A percentile compares a stretch with the other conserved stretches of the same genome.
Evolutionary conservation across 2,329 filamentous ascomycete genomes (phyloP).

Genomic region (Penicillium sp.): DNA sequence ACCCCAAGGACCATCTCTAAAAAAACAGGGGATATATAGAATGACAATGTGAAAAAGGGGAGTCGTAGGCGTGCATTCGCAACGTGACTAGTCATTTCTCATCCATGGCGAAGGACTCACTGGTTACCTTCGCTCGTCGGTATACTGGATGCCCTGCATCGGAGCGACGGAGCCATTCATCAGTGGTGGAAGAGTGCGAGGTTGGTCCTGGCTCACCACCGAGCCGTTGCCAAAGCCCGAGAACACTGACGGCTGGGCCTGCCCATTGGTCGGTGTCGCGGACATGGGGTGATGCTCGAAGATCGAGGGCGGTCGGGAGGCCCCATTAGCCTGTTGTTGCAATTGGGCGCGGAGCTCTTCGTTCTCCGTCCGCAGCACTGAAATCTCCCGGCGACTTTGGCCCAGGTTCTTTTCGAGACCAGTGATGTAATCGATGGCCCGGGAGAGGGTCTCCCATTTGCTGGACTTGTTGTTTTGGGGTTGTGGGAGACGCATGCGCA

Average conservation of each 20-base stretch:
- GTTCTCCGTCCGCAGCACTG: conserved; percentile 35
- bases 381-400: conserved; percentile 40
- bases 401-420: conserved; percentile 44
- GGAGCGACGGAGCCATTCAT: conserved; percentile 46
- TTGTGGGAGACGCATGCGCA: conserved; percentile 46
- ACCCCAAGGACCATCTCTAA: conserved; percentile 18
- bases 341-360: conserved; percentile 43
- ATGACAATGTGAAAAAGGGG: conserved; percentile 17
- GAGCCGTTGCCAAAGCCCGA: conserved; percentile 30
- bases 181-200: conserved; percentile 49
- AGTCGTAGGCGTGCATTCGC: conserved; percentile 15
- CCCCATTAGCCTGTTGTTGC: conserved; percentile 35
- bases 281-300: conserved; percentile 40
- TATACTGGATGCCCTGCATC: conserved; percentile 54
- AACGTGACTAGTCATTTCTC: conserved; percentile 28
- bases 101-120: conserved; percentile 11
- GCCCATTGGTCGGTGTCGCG: conserved; percentile 34
- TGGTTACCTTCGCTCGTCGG: conserved; percentile 47
- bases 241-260: conserved; percentile 32
- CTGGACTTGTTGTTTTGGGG: conserved; percentile 53
- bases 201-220: conserved; percentile 40
- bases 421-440: conserved; percentile 51
- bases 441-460: conserved; percentile 53
- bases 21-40: conserved; percentile 18
- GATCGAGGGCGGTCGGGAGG: conserved; percentile 32